These are phyloP conservation scores for Cercospora beticola DNA, from an alignment of 2,329 filamentous ascomycete species.

Conservation along the genomic window DNA sequence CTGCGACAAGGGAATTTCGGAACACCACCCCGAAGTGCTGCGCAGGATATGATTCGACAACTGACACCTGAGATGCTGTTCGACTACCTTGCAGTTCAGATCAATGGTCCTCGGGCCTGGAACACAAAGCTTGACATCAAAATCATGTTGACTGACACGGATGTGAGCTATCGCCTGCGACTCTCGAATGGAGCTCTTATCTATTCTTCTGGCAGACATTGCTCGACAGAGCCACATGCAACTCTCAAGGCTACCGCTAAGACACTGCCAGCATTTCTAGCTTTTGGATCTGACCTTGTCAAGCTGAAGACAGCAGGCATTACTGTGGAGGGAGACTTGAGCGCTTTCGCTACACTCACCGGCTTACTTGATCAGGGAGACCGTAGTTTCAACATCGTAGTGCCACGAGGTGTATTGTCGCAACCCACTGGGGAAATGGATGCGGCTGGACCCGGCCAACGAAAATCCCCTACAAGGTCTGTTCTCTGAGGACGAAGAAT, in stretches of 20 bases:
- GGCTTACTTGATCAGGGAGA: not conserved
- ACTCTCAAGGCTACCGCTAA: not conserved
- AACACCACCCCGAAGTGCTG: not conserved
- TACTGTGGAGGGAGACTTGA: not conserved
- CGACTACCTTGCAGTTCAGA: not conserved
- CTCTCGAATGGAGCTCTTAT: not conserved
- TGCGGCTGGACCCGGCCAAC: too few relatives aligned
- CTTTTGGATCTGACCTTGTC: not conserved
- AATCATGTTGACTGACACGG: not conserved
- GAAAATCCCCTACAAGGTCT: too few relatives aligned
- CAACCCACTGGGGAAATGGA: too few relatives aligned
- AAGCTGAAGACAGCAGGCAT: not conserved
- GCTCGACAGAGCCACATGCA: not conserved
- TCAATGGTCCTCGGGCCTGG: not conserved
- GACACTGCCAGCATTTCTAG: not conserved
- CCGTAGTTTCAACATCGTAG: not conserved
- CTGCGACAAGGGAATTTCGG: not conserved
- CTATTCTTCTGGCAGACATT: not conserved
- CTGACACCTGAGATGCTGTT: not conserved
- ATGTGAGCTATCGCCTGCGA: not conserved
- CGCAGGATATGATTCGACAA: not conserved
- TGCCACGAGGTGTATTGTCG: not conserved
- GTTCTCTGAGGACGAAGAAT: too few relatives aligned
- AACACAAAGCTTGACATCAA: not conserved
- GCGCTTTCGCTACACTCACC: not conserved